Evolutionary conservation across 1,284 basidiomycete genomes (phyloP).

Genomic region (Meira nashicola): DNA sequence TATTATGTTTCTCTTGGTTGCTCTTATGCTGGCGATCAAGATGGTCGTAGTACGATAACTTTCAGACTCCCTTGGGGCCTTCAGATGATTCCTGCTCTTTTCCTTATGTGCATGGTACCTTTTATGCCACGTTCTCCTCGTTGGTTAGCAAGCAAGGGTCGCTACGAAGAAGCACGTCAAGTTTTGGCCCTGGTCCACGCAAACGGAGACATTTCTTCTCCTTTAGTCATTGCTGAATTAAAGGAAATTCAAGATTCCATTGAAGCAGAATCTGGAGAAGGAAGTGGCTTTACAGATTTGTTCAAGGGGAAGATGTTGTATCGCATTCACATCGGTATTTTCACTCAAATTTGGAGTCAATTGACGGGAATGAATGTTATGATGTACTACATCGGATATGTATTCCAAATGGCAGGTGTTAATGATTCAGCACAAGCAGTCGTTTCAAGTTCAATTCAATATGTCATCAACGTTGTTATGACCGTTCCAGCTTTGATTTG

Average conservation of each 20-base stretch:
- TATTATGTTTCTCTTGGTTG: slow-evolving; percentile 28
- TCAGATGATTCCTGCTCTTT: slow-evolving; percentile 58
- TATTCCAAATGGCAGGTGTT: slow-evolving; percentile 19
- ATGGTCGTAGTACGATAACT: slow-evolving; percentile 12
- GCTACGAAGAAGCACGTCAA: slow-evolving; percentile 39
- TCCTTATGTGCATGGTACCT: slow-evolving; percentile 55
- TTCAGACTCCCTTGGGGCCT: slow-evolving; percentile 69
- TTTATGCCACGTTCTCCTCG: slow-evolving; percentile 72
- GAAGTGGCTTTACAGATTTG: slow-evolving; percentile 13
- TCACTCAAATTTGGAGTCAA: slow-evolving; percentile 39
- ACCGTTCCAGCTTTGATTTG: slow-evolving; percentile 29
- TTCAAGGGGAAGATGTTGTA: slow-evolving; percentile 19
- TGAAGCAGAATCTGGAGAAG: slow-evolving; percentile 49
- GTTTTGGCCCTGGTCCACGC: slow-evolving; percentile 53
- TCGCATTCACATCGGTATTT: slow-evolving; percentile 24
- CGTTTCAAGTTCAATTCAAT: slow-evolving; percentile 19
- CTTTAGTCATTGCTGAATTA: slow-evolving; percentile 52
- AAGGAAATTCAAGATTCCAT: slow-evolving; percentile 67
- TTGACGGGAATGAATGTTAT: slow-evolving; percentile 55
- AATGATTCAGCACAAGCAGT: not conserved
- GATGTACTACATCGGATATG: slow-evolving; percentile 48
- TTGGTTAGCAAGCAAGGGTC: slow-evolving; percentile 56
- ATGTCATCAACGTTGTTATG: slow-evolving; percentile 35
- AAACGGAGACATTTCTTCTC: slow-evolving; percentile 38
- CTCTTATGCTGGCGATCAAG: slow-evolving; percentile 13